These are phyloP conservation scores for Haplographium delicatum DNA, from an alignment of 495 filamentous ascomycete genomes.

Conservation along the genomic window DNA sequence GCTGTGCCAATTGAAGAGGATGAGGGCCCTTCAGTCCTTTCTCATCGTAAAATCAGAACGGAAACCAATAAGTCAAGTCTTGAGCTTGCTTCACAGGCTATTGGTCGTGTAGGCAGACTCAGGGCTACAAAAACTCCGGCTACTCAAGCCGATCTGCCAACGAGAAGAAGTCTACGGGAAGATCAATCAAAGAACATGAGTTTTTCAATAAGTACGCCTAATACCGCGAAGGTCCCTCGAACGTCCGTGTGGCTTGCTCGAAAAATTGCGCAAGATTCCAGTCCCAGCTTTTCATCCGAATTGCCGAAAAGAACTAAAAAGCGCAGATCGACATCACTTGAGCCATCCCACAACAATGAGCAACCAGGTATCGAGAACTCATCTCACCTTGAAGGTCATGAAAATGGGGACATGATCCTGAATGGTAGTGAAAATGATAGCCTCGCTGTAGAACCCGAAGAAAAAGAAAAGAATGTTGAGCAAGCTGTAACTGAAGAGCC, in stretches of 20 bases:
- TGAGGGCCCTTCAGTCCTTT: constrained; percentile 5
- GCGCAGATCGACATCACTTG: too few relatives aligned
- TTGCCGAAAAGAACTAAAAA: constrained; percentile 2
- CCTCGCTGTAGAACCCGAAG: constrained; percentile 20
- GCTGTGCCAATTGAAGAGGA: constrained; percentile 16
- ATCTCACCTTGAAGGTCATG: constrained; percentile 11
- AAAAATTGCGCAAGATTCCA: constrained; percentile 16
- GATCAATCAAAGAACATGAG: neutral
- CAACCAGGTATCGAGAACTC: constrained; percentile 1
- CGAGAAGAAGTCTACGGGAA: constrained; percentile 6
- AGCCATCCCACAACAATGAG: neutral
- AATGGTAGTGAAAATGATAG: constrained; percentile 15
- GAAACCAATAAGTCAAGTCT: neutral
- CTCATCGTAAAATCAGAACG: neutral
- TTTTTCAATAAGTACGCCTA: neutral
- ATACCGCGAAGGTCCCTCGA: constrained; percentile 13
- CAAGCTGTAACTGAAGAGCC: neutral
- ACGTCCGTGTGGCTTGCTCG: constrained; percentile 20
- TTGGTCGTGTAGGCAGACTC: constrained; percentile 7
- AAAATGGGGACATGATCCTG: constrained; percentile 3
- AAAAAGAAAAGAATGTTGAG: neutral
- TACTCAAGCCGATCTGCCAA: neutral
- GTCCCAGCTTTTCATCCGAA: neutral
- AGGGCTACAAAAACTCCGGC: neutral
- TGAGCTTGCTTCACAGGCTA: constrained; percentile 11